Conservation (phyloP, 768 basidiomycete species). For the Clavulina sp. region DNA sequence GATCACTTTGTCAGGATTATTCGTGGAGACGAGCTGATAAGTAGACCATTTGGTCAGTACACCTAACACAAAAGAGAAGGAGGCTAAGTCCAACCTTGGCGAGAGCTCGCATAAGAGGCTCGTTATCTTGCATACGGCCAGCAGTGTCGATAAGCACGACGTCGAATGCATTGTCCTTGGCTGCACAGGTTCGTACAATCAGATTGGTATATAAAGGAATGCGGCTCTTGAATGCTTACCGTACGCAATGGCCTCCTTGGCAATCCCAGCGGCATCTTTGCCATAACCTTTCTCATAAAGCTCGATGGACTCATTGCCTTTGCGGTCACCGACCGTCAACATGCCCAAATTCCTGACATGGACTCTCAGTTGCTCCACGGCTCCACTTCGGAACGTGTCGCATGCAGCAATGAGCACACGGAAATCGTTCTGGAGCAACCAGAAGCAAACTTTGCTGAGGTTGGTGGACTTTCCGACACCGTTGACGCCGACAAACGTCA, state of each 20-base stretch:
- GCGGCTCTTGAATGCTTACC: conserved; percentile 30
- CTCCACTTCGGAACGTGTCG: conserved; percentile 95
- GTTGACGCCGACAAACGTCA: conserved; percentile 96
- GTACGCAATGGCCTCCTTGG: conserved; percentile 82
- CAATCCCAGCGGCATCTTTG: conserved; percentile 97
- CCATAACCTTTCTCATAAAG: conserved; percentile 94
- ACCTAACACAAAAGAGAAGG: background rate
- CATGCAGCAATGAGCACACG: conserved; percentile 94
- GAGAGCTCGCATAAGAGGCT: conserved; percentile 97
- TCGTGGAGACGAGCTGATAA: conserved; percentile 67
- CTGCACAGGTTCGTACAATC: conserved; percentile 24
- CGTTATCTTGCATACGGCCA: conserved; percentile 98
- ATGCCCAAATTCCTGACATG: conserved; percentile 89
- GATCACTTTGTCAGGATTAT: conserved; percentile 91
- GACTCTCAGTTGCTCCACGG: conserved; percentile 92
- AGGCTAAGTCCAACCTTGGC: conserved; percentile 47
- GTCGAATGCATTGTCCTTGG: conserved; percentile 79
- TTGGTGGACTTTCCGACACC: conserved; percentile 99
- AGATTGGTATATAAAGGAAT: background rate
- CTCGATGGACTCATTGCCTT: conserved; percentile 64
- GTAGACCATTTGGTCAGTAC: background rate
- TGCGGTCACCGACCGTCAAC: conserved; percentile 38
- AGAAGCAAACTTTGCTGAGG: conserved; percentile 94
- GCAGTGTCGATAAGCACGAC: conserved; percentile 97
- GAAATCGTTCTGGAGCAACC: conserved; percentile 90